Conservation (phyloP, 331 rosid genomes). For the Pyrus hybrid region DNA sequence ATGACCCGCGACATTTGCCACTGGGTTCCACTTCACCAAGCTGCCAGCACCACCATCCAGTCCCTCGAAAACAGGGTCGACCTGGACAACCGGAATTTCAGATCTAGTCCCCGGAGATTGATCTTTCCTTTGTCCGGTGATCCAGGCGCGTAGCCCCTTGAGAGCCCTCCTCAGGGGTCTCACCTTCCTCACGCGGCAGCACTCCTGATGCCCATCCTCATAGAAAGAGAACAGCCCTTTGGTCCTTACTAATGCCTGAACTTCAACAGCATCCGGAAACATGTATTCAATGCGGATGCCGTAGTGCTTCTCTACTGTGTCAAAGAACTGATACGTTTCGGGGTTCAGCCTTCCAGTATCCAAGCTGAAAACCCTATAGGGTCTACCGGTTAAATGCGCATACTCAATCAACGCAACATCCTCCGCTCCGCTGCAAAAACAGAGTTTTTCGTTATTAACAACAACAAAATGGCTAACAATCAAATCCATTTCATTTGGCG, state of each 20-base stretch:
- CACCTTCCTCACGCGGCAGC: constrained; percentile 96
- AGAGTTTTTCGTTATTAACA: not conserved
- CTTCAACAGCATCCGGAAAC: constrained; percentile 96
- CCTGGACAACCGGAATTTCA: constrained; percentile 85
- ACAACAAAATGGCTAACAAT: not conserved
- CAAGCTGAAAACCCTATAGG: constrained; percentile 86
- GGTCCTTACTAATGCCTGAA: constrained; percentile 80
- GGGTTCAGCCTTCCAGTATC: constrained; percentile 95
- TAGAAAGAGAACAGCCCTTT: constrained; percentile 94
- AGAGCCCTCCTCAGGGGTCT: constrained; percentile 90
- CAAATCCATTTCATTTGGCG: not conserved
- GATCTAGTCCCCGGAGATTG: constrained; percentile 98
- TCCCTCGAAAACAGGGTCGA: constrained; percentile 94
- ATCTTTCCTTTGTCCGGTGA: constrained; percentile 94
- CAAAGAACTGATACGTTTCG: constrained; percentile 74
- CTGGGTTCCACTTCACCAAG: constrained; percentile 96
- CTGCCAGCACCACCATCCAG: constrained; percentile 81
- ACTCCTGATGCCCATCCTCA: constrained; percentile 98
- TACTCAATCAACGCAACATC: constrained; percentile 93
- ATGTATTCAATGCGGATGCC: constrained; percentile 87
- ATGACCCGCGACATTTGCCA: constrained; percentile 63
- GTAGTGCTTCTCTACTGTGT: constrained; percentile 75
- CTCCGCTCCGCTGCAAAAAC: constrained; percentile 83
- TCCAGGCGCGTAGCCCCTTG: constrained; percentile 87
- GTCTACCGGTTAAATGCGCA: constrained; percentile 88